phyloP scores from a whole-genome alignment of 2,329 filamentous ascomycete species.

The Botryotinia globosa region DNA sequence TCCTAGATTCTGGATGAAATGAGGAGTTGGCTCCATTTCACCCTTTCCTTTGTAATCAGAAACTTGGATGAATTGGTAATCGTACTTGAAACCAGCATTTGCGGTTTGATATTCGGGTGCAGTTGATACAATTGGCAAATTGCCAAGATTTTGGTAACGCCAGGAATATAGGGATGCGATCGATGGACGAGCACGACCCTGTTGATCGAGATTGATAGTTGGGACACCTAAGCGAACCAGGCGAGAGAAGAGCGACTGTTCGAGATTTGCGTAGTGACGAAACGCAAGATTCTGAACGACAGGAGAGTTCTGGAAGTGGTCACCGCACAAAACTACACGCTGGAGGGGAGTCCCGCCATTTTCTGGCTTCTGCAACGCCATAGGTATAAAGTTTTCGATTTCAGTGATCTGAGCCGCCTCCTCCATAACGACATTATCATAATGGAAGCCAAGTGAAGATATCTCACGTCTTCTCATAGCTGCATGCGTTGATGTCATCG shows the following conservation, averaged over 20 bases:
- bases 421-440: constrained; percentile 98
- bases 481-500: constrained; percentile 98
- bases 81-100: constrained; percentile 88
- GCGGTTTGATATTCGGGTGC: constrained; percentile 71
- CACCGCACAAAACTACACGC: constrained; percentile 86
- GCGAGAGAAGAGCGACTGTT: constrained; percentile 91
- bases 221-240: constrained; percentile 92
- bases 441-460: constrained; percentile 86
- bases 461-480: constrained; percentile 93
- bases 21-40: constrained; percentile 84
- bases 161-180: constrained; percentile 90
- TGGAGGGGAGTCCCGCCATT: constrained; percentile 74
- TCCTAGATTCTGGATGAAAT: constrained; percentile 94
- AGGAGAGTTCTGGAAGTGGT: constrained; percentile 95
- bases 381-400: constrained; percentile 92
- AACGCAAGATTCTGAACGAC: constrained; percentile 94
- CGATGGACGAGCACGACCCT: constrained; percentile 83
- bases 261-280: constrained; percentile 90
- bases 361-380: constrained; percentile 82
- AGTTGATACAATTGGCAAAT: constrained; percentile 70
- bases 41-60: constrained; percentile 87
- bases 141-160: constrained; percentile 80
- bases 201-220: constrained; percentile 82
- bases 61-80: constrained; percentile 97
- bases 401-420: constrained; percentile 98